Percentiles rank a stretch among this genome's conserved stretches.
These are phyloP conservation scores for Flaveria floridana DNA, from an alignment of 140 eudicot genomes.

Conservation along the genomic window DNA sequence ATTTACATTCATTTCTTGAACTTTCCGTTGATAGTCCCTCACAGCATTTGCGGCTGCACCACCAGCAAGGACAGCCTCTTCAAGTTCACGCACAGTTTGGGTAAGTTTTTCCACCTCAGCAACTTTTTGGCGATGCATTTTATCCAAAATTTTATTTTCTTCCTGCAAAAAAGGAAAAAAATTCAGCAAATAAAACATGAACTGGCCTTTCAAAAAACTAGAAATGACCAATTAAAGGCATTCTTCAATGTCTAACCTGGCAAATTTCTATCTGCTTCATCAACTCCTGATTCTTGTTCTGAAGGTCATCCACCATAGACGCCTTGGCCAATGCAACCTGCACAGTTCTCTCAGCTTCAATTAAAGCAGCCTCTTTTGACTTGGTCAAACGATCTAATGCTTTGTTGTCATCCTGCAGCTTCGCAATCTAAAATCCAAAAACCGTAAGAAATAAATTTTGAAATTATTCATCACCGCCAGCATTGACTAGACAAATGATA, in stretches of 20 bases:
- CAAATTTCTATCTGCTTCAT: constrained; percentile 98
- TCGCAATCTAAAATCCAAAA: constrained; percentile 65
- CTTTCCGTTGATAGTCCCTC: constrained; percentile 96
- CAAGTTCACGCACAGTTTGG: constrained; percentile 94
- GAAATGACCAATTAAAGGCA: constrained; percentile 9
- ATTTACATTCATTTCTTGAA: constrained; percentile 96
- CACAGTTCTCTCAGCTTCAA: constrained; percentile 98
- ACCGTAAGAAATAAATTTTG: constrained; percentile 9
- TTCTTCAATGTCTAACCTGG: constrained; percentile 52
- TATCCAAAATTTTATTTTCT: constrained; percentile 90
- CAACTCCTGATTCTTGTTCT: constrained; percentile 94
- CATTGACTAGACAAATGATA: constrained; percentile 22
- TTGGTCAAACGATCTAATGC: constrained; percentile 94
- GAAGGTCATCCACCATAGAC: constrained; percentile 96
- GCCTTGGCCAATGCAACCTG: constrained; percentile 95
- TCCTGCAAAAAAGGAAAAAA: constrained; percentile 46
- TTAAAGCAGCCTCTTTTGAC: constrained; percentile 98
- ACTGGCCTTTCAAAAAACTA: not conserved
- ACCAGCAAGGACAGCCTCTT: constrained; percentile 99
- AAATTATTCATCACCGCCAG: not conserved
- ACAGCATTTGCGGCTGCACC: constrained; percentile 99
- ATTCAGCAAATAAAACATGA: not conserved
- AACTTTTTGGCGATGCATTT: constrained; percentile 96
- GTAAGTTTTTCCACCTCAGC: constrained; percentile 98
- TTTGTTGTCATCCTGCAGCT: constrained; percentile 95